phyloP scores from a whole-genome alignment of 495 filamentous ascomycete species.

The Usnea hakonensis region DNA sequence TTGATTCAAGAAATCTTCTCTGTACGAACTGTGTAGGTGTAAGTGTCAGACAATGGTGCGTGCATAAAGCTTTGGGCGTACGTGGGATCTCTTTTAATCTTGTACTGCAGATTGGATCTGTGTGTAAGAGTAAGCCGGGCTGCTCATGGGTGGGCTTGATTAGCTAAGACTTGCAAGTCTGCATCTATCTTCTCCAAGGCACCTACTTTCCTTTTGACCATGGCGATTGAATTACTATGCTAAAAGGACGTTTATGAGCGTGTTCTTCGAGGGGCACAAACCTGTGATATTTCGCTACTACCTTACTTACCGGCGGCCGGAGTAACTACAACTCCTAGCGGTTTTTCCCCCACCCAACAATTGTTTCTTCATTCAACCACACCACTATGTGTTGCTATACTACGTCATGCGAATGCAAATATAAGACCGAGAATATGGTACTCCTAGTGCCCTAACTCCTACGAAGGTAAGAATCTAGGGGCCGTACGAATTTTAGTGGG shows the following conservation, averaged over 20 bases:
- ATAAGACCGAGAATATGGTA: too few relatives aligned
- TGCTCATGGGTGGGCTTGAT: not conserved
- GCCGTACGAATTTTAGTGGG: too few relatives aligned
- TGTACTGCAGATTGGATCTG: constrained; percentile 79
- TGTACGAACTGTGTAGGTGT: constrained; percentile 55
- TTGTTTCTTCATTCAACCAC: too few relatives aligned
- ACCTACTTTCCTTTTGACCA: constrained; percentile 79
- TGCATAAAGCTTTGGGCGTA: constrained; percentile 32
- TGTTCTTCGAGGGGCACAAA: too few relatives aligned
- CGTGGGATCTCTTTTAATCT: constrained; percentile 76
- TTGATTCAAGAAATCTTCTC: constrained; percentile 77
- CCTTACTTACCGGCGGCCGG: too few relatives aligned
- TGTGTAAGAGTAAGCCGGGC: constrained; percentile 14
- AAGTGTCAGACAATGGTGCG: constrained; percentile 1
- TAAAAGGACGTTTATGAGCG: not conserved
- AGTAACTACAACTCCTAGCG: too few relatives aligned
- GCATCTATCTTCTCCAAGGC: constrained; percentile 94
- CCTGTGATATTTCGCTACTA: too few relatives aligned
- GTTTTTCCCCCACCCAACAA: too few relatives aligned
- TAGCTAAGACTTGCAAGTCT: constrained; percentile 52
- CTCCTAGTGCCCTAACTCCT: too few relatives aligned
- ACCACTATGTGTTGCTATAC: too few relatives aligned
- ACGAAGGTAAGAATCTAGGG: too few relatives aligned
- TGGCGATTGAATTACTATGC: constrained; percentile 29
- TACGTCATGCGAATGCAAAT: too few relatives aligned